These are phyloP conservation scores for Cercospora janseana DNA, from an alignment of 2,329 filamentous ascomycete species.

Conservation along the genomic window DNA sequence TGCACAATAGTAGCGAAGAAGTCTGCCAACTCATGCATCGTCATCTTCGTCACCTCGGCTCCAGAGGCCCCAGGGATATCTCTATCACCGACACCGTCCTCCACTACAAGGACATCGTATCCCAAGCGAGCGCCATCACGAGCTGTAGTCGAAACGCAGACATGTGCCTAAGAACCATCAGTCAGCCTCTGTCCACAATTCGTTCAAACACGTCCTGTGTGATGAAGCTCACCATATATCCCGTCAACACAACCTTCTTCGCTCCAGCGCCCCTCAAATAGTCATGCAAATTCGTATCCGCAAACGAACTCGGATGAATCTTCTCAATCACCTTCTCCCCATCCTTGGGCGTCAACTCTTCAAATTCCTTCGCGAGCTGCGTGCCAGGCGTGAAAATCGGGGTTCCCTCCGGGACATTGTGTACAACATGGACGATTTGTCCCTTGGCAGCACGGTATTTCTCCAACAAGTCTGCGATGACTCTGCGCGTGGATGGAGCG, in stretches of 20 bases:
- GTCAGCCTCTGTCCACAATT: not conserved
- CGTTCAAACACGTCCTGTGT: not conserved
- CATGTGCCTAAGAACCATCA: conserved; percentile 53
- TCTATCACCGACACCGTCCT: conserved; percentile 64
- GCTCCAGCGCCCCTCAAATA: conserved; percentile 51
- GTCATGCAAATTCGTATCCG: conserved; percentile 58
- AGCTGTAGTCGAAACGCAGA: conserved; percentile 63
- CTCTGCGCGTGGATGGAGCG: conserved; percentile 53
- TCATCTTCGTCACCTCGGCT: conserved; percentile 54
- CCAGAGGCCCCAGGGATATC: conserved; percentile 63
- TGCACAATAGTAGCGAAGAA: conserved; percentile 61
- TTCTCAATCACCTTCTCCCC: conserved; percentile 61
- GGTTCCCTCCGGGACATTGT: conserved; percentile 58
- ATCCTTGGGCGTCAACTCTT: conserved; percentile 55
- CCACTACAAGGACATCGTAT: conserved; percentile 61
- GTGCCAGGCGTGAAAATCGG: conserved; percentile 66
- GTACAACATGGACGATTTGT: conserved; percentile 62
- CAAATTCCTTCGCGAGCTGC: conserved; percentile 59
- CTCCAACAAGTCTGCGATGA: conserved; percentile 57
- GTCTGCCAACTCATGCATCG: conserved; percentile 61
- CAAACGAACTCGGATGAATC: conserved; percentile 58
- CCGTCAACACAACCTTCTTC: conserved; percentile 61
- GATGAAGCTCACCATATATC: conserved; percentile 53
- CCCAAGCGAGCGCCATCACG: conserved; percentile 60
- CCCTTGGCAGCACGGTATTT: conserved; percentile 58